Conservation (phyloP, 768 basidiomycete genomes). For the Suillus paluster region DNA sequence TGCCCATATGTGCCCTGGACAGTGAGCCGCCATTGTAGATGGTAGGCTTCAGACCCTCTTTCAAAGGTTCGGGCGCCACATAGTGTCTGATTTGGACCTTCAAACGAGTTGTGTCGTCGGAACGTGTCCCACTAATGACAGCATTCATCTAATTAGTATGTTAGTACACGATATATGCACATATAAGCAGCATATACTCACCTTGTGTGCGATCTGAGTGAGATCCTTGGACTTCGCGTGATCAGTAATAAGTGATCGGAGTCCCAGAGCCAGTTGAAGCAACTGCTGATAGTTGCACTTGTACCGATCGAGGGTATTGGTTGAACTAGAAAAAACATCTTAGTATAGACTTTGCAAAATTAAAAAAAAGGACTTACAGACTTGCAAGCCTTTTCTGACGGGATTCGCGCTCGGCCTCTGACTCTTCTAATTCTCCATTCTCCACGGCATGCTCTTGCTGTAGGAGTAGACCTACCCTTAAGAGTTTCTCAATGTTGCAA, state of each 20-base stretch:
- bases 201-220: neutral
- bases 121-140: neutral
- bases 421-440: neutral
- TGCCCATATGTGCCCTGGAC: neutral
- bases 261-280: slow-evolving; percentile 1
- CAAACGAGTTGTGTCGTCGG: neutral
- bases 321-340: neutral
- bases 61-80: neutral
- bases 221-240: neutral
- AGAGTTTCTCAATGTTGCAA: slow-evolving; percentile 1
- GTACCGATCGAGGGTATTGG: neutral
- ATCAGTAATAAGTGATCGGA: neutral
- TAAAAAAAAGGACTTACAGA: neutral
- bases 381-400: neutral
- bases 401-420: neutral
- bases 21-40: neutral
- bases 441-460: neutral
- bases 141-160: neutral
- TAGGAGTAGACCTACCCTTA: neutral
- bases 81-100: neutral
- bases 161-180: neutral
- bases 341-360: neutral
- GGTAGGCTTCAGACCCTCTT: neutral
- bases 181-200: neutral
- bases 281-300: slow-evolving; percentile 1